Evolutionary conservation across 2,329 filamentous ascomycete genomes (phyloP), one percentile per base, ranked within the genome.

Genomic region (Paraphoma sp.): DNA sequence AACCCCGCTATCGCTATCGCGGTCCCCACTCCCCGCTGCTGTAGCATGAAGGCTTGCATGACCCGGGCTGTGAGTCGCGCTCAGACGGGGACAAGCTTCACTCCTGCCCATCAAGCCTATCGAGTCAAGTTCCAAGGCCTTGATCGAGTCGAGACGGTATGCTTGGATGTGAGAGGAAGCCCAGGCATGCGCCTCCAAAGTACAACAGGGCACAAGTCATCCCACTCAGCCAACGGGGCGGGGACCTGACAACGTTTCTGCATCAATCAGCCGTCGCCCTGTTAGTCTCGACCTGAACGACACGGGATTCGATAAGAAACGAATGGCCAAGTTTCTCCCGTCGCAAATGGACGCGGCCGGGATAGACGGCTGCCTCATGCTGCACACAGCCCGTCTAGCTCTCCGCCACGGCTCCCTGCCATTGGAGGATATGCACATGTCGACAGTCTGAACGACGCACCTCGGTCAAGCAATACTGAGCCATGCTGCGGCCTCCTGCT

Each of bases 321-420:
- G 16, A 23, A 41, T 48, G 36, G 60, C 54, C 62, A 63, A 60
- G 56, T 47, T 49, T 47, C 45, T 60, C 48, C 54, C 51, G 65
- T 51, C 40, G 14, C 28, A 18, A 44, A 42, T 18, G 17, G 17
- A 49, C 43, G 45, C 36, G 9, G 52, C 28, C 56, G 46, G 49
- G 45, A 30, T 48, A 56, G 44, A 52, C 45, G 53, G 52, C 44
- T 51, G 46, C 53, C 48, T 36, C 16, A 46, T 40, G 45, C 57
- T 56, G 59, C 59, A 59, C 61, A 61, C 59, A 67, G 64, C 64
- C 64, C 51, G 44, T 60, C 59, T 63, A 58, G 59, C 33, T 42
- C 41, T 29, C 58, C 59, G 63, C 67, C 65, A 67, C 60, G 28
- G 36, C 33, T 48, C 30, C 36, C 42, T 52, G 14, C 59, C 47